Conservation (phyloP, 495 filamentous ascomycete species). For the Aspergillus egyptiacus region DNA sequence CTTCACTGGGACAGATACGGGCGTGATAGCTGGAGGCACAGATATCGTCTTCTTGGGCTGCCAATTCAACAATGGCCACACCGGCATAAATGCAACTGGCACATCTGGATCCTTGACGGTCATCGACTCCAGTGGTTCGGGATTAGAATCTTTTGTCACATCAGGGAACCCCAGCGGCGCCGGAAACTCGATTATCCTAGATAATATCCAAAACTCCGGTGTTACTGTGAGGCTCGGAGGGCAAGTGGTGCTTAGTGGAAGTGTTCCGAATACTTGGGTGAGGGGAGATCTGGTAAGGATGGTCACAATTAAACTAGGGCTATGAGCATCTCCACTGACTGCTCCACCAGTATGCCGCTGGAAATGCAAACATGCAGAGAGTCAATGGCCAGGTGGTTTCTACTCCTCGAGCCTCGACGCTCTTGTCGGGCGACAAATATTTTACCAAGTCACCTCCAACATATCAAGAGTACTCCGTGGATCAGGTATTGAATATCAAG, state of each 20-base stretch:
- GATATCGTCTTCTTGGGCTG: slow-evolving; percentile 29
- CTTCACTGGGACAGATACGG: slow-evolving; percentile 49
- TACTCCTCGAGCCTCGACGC: slow-evolving; percentile 13
- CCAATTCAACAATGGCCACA: slow-evolving; percentile 20
- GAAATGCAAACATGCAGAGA: slow-evolving; percentile 8
- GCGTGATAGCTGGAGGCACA: slow-evolving; percentile 40
- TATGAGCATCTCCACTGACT: no score
- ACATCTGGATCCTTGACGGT: slow-evolving; percentile 46
- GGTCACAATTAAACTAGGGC: no score
- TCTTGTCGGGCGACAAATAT: slow-evolving; percentile 23
- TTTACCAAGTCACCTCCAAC: slow-evolving; percentile 31
- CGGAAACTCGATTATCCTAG: slow-evolving; percentile 26
- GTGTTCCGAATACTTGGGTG: slow-evolving; percentile 26
- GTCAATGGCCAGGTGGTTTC: slow-evolving; percentile 13
- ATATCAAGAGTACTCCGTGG: slow-evolving; percentile 37
- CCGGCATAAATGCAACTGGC: slow-evolving; percentile 27
- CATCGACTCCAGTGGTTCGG: slow-evolving; percentile 32
- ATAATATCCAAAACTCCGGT: slow-evolving; percentile 22
- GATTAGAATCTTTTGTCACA: slow-evolving; percentile 38
- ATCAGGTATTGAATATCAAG: slow-evolving; percentile 44
- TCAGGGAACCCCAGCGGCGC: slow-evolving; percentile 13
- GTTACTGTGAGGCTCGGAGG: slow-evolving; percentile 21
- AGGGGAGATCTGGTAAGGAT: slow-evolving; percentile 25
- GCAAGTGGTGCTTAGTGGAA: slow-evolving; percentile 12
- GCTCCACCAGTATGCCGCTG: slow-evolving; percentile 13